Evolutionary conservation across 345 rosid genomes (phyloP).

Genomic region (Populus pruinosa): DNA sequence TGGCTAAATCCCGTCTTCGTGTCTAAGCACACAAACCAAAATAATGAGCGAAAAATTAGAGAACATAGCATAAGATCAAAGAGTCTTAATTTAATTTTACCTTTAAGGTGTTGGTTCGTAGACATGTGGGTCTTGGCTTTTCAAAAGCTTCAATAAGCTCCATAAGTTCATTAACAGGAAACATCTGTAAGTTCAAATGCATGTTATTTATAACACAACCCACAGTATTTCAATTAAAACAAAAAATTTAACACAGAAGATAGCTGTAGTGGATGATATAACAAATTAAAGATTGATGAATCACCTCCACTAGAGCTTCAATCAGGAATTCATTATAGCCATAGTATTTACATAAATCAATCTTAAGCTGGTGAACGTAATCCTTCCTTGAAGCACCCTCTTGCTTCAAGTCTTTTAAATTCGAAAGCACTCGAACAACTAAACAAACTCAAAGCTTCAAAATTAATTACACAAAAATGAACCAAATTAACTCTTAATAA

Average conservation of each 20-base stretch:
- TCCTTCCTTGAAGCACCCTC: constrained; percentile 67
- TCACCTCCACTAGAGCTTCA: constrained; percentile 78
- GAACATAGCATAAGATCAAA: constrained; percentile 12
- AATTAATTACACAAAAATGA: constrained; percentile 5
- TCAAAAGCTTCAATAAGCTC: constrained; percentile 93
- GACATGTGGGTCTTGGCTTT: constrained; percentile 81
- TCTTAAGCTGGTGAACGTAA: constrained; percentile 62
- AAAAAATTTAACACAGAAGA: not conserved
- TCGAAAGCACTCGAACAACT: constrained; percentile 84
- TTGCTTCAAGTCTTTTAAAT: constrained; percentile 62
- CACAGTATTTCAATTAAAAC: not conserved
- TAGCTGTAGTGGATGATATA: not conserved
- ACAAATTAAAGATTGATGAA: not conserved
- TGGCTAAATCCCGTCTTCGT: constrained; percentile 89
- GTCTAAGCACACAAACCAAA: constrained; percentile 43
- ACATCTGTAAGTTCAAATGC: constrained; percentile 57
- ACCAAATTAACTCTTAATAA: not conserved
- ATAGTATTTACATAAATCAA: constrained; percentile 73
- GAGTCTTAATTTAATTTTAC: constrained; percentile 29
- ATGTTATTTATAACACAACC: constrained; percentile 7
- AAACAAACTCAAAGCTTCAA: constrained; percentile 1
- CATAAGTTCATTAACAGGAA: constrained; percentile 85
- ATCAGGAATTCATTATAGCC: constrained; percentile 86
- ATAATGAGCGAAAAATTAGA: constrained; percentile 9
- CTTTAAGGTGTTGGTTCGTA: constrained; percentile 89